Evolutionary conservation across 768 basidiomycete genomes (phyloP).

Genomic region (Tylopilus balloui): DNA sequence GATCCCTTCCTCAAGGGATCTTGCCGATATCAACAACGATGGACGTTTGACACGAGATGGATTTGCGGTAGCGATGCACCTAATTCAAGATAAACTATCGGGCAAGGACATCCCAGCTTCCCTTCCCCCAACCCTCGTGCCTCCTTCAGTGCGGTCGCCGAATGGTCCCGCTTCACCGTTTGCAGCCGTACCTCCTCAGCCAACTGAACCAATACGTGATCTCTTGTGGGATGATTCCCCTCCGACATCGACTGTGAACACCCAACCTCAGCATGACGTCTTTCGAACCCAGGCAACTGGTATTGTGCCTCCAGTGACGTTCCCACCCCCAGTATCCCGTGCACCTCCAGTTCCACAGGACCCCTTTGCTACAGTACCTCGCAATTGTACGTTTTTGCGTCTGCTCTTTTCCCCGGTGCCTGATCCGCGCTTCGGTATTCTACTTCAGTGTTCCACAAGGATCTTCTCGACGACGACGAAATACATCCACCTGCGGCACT

Average conservation of each 20-base stretch:
- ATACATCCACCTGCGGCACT: slow-evolving; percentile 45
- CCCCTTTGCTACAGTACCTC: slow-evolving; percentile 44
- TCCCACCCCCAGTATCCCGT: slow-evolving; percentile 27
- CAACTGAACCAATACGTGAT: slow-evolving; percentile 40
- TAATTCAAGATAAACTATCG: slow-evolving; percentile 81
- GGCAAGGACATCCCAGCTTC: slow-evolving; percentile 70
- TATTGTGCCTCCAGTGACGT: slow-evolving; percentile 23
- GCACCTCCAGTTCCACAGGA: slow-evolving; percentile 32
- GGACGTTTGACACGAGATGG: slow-evolving; percentile 85
- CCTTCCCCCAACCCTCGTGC: slow-evolving; percentile 74
- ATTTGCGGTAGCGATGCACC: slow-evolving; percentile 92
- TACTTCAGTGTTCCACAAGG: slow-evolving; percentile 30
- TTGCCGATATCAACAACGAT: slow-evolving; percentile 84
- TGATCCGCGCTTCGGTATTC: slow-evolving; percentile 7
- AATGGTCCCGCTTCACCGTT: slow-evolving; percentile 35
- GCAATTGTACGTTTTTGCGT: slow-evolving; percentile 17
- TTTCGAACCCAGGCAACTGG: slow-evolving; percentile 39
- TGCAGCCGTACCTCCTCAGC: slow-evolving; percentile 34
- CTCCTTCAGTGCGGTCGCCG: slow-evolving; percentile 74
- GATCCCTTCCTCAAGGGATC: slow-evolving; percentile 59
- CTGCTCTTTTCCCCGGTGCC: not conserved
- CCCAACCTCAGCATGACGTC: slow-evolving; percentile 26
- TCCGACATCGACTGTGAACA: slow-evolving; percentile 35
- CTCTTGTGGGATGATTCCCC: slow-evolving; percentile 55
- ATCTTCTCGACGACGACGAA: slow-evolving; percentile 69